Base-by-base conservation (phyloP, 208 protist genomes). In the Willaertia magna region DNA sequence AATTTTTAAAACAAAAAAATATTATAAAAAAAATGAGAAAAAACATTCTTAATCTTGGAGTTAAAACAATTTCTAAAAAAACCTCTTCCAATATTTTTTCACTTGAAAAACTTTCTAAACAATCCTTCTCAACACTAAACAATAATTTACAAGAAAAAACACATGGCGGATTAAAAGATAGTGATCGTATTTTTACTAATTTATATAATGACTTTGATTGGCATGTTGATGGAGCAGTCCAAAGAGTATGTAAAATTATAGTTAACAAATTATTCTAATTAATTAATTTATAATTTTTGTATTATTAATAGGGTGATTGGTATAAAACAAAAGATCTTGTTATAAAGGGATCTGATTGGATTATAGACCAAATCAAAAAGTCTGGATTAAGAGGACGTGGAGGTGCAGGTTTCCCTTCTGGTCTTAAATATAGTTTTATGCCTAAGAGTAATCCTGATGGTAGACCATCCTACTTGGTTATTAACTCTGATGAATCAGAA, bases 401-500 rank as follows among this genome's bases (percentile, higher is more conserved):
- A 85, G 97, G 98, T 79, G 97, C 97, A 40, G 98, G 98, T 42
- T 99, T 99, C 88, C 97, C 97, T 18, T 98, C 96, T 11, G 98
- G 98, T 43, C 91, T 99, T 30, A 99, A 99, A 90, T 99, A 97
- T 96, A 97, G 94, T 44, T 99, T 99, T 90, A 99, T 99, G 96
- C 96, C 96, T 52, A 97, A 98, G 91, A 91, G 92, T 59, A 95
- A 95, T 81, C 93, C 90, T 9, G 93, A 96, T 75, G 91, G 91
- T 49, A 90, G 96, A 7, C 97, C 97, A 20, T 96, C 95, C 89
- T 99, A 99, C 90, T 89, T 99, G 11, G 97, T 99, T 6, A 94
- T 99, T 34, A 99, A 99, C 91, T 97, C 97, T 44, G 98, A 99
- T 93, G 98, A 99, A 88, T 97, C 95, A 39, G 97, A 99, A 91